These are phyloP conservation scores for Polychaeton citri DNA, from an alignment of 2,329 filamentous ascomycete genomes.

Conservation along the genomic window DNA sequence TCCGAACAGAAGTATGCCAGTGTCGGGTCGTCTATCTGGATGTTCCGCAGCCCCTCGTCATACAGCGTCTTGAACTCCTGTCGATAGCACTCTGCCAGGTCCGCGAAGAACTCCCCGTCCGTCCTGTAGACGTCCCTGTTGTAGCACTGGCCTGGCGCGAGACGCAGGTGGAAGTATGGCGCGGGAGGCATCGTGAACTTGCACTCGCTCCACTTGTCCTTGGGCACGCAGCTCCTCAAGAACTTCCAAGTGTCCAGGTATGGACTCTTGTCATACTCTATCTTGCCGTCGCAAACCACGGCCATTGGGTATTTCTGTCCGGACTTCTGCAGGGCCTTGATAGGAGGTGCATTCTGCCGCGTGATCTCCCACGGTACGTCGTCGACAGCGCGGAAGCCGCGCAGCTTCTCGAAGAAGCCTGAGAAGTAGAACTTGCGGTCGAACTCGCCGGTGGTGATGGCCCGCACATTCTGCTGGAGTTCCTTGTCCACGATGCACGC, in stretches of 20 bases:
- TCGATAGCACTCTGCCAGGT: constrained; percentile 21
- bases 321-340: constrained; percentile 24
- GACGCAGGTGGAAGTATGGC: constrained; percentile 23
- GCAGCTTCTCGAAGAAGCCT: constrained; percentile 26
- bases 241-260: constrained; percentile 25
- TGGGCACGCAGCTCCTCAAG: constrained; percentile 17
- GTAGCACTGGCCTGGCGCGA: constrained; percentile 24
- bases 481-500: constrained; percentile 53
- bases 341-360: constrained; percentile 21
- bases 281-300: constrained; percentile 24
- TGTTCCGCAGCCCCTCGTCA: constrained; percentile 20
- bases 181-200: constrained; percentile 27
- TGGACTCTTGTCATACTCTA: constrained; percentile 20
- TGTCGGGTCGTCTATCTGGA: constrained; percentile 27
- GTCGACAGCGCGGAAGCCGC: constrained; percentile 23
- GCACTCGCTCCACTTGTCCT: constrained; percentile 21
- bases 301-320: constrained; percentile 26
- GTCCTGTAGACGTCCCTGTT: constrained; percentile 18
- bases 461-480: constrained; percentile 47
- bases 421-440: constrained; percentile 26
- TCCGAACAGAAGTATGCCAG: constrained; percentile 25
- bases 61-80: constrained; percentile 24
- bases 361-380: constrained; percentile 24
- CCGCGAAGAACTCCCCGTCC: constrained; percentile 23
- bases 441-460: constrained; percentile 59